phyloP scores from a whole-genome alignment of 2,329 filamentous ascomycete genomes.

The Cladosporium halotolerans region DNA sequence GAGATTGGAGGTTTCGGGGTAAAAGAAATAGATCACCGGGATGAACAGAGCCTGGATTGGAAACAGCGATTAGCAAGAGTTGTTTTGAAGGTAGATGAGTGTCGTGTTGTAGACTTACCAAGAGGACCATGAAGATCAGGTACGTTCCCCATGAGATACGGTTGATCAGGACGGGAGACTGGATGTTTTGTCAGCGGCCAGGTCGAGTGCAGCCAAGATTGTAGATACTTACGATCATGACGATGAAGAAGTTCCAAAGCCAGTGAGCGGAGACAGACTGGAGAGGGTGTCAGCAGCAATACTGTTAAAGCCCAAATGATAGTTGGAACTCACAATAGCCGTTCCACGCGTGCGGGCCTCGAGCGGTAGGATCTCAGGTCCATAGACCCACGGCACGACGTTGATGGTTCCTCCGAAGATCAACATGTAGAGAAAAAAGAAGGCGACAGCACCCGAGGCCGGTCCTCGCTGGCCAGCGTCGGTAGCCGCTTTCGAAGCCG shows the following conservation, averaged over 20 bases:
- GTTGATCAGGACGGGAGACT: constrained; percentile 41
- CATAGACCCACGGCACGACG: constrained; percentile 43
- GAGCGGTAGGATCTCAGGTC: constrained; percentile 45
- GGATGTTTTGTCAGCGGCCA: not conserved
- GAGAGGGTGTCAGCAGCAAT: not conserved
- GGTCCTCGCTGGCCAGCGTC: constrained; percentile 29
- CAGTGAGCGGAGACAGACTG: constrained; percentile 37
- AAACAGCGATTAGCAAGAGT: no score
- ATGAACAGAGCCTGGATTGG: constrained; percentile 1
- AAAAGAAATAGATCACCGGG: constrained; percentile 26
- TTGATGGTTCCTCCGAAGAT: constrained; percentile 31
- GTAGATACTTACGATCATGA: constrained; percentile 37
- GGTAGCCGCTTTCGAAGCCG: constrained; percentile 21
- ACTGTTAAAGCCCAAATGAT: no score
- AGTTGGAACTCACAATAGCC: constrained; percentile 28
- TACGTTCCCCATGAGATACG: constrained; percentile 45
- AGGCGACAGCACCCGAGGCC: constrained; percentile 39
- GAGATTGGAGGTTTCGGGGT: constrained; percentile 27
- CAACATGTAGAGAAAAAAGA: constrained; percentile 39
- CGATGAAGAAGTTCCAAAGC: constrained; percentile 44
- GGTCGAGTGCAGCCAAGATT: not conserved
- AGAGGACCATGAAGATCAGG: constrained; percentile 40
- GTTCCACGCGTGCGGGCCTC: constrained; percentile 43
- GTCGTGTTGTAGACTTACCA: not conserved
- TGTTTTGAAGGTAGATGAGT: not conserved